These are phyloP conservation scores for Aspergillus haitiensis DNA, from an alignment of 495 filamentous ascomycete genomes.

Conservation along the genomic window DNA sequence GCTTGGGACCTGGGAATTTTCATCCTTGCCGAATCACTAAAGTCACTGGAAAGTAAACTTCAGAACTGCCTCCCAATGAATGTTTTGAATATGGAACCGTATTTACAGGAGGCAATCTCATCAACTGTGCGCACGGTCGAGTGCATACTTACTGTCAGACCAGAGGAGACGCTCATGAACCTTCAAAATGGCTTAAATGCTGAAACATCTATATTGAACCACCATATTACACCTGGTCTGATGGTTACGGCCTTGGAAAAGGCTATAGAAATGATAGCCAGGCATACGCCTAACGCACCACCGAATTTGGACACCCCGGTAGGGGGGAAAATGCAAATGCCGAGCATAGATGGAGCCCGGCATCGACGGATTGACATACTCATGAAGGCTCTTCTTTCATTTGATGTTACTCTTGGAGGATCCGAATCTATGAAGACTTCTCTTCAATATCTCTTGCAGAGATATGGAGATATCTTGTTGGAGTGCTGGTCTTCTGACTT, in stretches of 20 bases:
- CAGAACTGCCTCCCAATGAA: not conserved
- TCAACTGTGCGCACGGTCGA: not conserved
- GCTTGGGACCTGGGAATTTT: slow-evolving; percentile 28
- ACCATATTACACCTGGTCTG: slow-evolving; percentile 28
- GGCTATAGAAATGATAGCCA: slow-evolving; percentile 21
- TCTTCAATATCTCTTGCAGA: slow-evolving; percentile 16
- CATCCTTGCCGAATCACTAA: slow-evolving; percentile 18
- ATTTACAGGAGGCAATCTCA: not conserved
- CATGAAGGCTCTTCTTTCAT: slow-evolving; percentile 27
- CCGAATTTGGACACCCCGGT: not conserved
- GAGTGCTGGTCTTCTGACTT: slow-evolving; percentile 29
- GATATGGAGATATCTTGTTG: slow-evolving; percentile 28
- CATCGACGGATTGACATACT: slow-evolving; percentile 22
- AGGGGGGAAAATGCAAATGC: not conserved
- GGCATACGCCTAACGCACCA: not conserved
- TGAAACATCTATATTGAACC: not conserved
- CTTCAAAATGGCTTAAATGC: slow-evolving; percentile 24
- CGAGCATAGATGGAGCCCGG: slow-evolving; percentile 9
- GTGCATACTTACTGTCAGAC: not conserved
- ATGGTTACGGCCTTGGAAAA: slow-evolving; percentile 24
- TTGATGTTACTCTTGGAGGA: slow-evolving; percentile 30
- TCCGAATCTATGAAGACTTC: slow-evolving; percentile 21
- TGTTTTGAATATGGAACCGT: not conserved
- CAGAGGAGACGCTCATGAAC: slow-evolving; percentile 23
- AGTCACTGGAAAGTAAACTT: slow-evolving; percentile 3